Evolutionary conservation across 306 rosid species (phyloP), one percentile per base, ranked within the genome.

Genomic region (Lithocarpus polystachyus): DNA sequence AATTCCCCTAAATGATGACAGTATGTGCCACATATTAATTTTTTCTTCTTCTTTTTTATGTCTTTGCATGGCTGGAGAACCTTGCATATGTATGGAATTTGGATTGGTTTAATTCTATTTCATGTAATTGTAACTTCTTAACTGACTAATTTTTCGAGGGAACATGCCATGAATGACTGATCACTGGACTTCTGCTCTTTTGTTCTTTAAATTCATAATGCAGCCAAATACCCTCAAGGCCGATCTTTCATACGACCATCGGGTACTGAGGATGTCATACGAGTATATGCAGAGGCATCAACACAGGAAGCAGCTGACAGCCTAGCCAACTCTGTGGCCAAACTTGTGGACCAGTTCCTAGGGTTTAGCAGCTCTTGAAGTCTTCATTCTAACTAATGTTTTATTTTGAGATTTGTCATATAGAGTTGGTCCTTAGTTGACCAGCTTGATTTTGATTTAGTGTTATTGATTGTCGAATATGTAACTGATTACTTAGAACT

Each of bases 241-340:
- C 90, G 97, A 72, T 94, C 91, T 82, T 94, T 94, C 85, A 90
- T 94, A 74, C 84, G 98, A 54, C 99, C 99, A 84, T 95, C 98
- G 5, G 98, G 99, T 81, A 95, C 99, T 3, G 97, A 95, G 79
- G 98, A 95, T 72, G 98, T 93, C 31, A 90, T 95, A 70, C 96
- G 98, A 35, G 96, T 95, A 20, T 95, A 92, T 71, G 94, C 96
- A 0, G 98, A 95, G 87, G 94, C 99, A 73, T 89, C 92, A 60
- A 79, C 92, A 0, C 92, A 92, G 82, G 86, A 91, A 81, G 91
- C 84, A 73, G 92, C 98, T 12, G 92, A 91, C 68, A 80, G 79
- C 87, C 89, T 95, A 23, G 97, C 98, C 62, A 89, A 68, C 77
- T 80, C 73, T 14, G 92, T 92, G 64, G 89, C 96, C 33, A 83